Conservation (phyloP, 257 asterid genomes). For the Misopates orontium region DNA sequence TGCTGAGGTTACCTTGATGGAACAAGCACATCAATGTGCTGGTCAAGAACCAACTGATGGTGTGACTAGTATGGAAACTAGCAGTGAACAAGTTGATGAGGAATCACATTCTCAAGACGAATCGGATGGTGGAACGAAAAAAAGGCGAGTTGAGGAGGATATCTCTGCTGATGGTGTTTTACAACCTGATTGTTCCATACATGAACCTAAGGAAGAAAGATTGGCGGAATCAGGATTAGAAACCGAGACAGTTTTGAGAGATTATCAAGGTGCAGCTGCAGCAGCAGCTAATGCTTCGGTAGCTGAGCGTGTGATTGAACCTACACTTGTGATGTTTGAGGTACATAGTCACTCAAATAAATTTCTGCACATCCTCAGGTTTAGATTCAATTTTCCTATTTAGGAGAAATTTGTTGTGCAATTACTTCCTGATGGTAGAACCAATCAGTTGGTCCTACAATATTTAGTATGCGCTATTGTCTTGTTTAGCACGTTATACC, state of each 20-base stretch:
- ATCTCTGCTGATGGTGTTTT: slow-evolving; percentile 60
- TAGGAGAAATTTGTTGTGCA: slow-evolving; percentile 3
- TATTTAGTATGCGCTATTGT: no score
- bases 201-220: slow-evolving; percentile 65
- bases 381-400: slow-evolving; percentile 15
- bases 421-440: no score
- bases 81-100: slow-evolving; percentile 53
- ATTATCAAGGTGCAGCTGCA: slow-evolving; percentile 64
- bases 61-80: slow-evolving; percentile 71
- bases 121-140: slow-evolving; percentile 72
- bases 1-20: slow-evolving; percentile 55
- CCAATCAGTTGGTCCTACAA: no score
- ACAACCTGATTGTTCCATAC: slow-evolving; percentile 53
- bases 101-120: slow-evolving; percentile 60
- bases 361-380: neutral
- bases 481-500: no score
- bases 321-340: slow-evolving; percentile 98
- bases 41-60: slow-evolving; percentile 67
- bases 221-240: slow-evolving; percentile 53
- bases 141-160: slow-evolving; percentile 74
- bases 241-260: slow-evolving; percentile 54
- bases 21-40: slow-evolving; percentile 53
- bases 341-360: slow-evolving; percentile 41
- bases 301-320: slow-evolving; percentile 88
- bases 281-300: slow-evolving; percentile 77